phyloP scores from a whole-genome alignment of 164 flowering plant genomes.

The Umbilicus rupestris region DNA sequence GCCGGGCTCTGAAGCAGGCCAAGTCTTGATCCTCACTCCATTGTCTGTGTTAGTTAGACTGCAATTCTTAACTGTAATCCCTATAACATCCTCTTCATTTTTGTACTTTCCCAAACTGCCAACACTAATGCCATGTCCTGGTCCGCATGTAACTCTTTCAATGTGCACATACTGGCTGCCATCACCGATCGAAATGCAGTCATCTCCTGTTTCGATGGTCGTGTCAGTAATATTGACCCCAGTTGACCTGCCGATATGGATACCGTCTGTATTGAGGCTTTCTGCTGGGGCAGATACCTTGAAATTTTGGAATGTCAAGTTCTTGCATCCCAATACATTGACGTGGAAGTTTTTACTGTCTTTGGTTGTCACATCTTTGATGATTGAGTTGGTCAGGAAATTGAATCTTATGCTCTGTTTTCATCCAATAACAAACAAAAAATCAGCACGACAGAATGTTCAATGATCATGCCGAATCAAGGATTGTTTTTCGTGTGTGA shows the following conservation, averaged over 20 bases:
- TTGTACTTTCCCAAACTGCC: slow-evolving; percentile 48
- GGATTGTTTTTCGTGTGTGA: neutral
- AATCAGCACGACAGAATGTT: neutral
- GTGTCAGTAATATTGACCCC: slow-evolving; percentile 21
- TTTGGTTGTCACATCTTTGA: slow-evolving; percentile 16
- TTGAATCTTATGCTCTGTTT: slow-evolving; percentile 28
- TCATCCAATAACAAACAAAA: neutral
- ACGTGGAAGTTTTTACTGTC: slow-evolving; percentile 37
- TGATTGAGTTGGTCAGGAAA: slow-evolving; percentile 16
- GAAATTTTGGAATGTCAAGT: slow-evolving; percentile 15
- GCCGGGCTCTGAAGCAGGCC: slow-evolving; percentile 23
- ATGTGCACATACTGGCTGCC: slow-evolving; percentile 21
- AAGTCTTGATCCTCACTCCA: slow-evolving; percentile 50
- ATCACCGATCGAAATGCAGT: slow-evolving; percentile 53
- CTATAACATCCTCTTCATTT: slow-evolving; percentile 24
- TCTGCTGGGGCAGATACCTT: slow-evolving; percentile 20
- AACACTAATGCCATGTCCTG: slow-evolving; percentile 51
- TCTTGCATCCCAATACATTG: slow-evolving; percentile 18
- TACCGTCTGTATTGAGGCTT: slow-evolving; percentile 54
- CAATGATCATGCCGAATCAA: too few relatives aligned
- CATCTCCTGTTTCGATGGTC: slow-evolving; percentile 45
- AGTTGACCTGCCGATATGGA: slow-evolving; percentile 37
- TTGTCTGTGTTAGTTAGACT: slow-evolving; percentile 25
- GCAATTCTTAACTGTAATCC: slow-evolving; percentile 31
- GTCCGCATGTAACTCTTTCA: slow-evolving; percentile 30